Evolutionary conservation across 306 rosid species (phyloP).

Genomic region (Notholithocarpus densiflorus): DNA sequence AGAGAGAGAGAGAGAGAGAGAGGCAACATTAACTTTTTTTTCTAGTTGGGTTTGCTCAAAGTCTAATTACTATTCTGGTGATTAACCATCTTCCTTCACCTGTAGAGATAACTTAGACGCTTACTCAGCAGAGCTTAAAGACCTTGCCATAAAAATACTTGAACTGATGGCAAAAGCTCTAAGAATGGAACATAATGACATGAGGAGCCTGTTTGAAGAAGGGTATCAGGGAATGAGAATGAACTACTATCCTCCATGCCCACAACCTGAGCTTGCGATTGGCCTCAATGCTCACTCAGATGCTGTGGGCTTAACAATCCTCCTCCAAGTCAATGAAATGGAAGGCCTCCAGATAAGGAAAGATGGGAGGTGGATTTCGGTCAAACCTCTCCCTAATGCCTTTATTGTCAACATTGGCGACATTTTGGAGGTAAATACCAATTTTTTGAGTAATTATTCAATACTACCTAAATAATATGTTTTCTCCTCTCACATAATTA

Average conservation of each 20-base stretch:
- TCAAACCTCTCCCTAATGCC: constrained; percentile 26
- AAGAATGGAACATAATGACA: constrained; percentile 16
- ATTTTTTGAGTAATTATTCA: neutral
- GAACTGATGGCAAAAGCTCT: constrained; percentile 21
- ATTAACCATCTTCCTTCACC: no score
- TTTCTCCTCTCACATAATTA: no score
- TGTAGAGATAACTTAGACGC: constrained; percentile 28
- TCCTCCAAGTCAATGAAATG: constrained; percentile 32
- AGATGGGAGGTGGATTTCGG: constrained; percentile 33
- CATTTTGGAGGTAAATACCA: constrained; percentile 26
- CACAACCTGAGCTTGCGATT: constrained; percentile 31
- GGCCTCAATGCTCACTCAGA: constrained; percentile 39
- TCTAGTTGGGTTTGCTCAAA: no score
- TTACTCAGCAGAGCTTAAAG: constrained; percentile 16
- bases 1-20: no score
- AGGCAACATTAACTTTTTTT: no score
- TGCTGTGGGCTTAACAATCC: constrained; percentile 25
- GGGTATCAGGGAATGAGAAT: constrained; percentile 28
- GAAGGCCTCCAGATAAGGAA: constrained; percentile 36
- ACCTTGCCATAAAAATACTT: constrained; percentile 16
- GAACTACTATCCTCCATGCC: constrained; percentile 47
- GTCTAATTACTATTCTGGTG: no score
- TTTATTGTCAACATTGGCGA: constrained; percentile 38
- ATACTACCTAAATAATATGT: no score
- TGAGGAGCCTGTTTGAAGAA: constrained; percentile 24